These are phyloP conservation scores for Zymoseptoria passerinii DNA, from an alignment of 2,329 filamentous ascomycete genomes.

Conservation along the genomic window DNA sequence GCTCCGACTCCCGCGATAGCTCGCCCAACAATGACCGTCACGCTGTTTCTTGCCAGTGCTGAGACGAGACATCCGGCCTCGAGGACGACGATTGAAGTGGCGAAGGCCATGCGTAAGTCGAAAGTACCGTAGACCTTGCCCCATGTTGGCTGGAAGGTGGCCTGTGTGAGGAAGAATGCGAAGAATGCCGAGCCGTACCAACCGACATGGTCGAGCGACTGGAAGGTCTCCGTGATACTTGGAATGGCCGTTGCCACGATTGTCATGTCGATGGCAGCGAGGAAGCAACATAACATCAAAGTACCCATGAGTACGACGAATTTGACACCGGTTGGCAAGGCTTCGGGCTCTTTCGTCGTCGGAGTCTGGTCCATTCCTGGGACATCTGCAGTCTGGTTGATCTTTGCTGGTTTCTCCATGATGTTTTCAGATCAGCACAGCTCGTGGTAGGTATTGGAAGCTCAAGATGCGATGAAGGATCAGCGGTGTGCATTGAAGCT, in stretches of 20 bases:
- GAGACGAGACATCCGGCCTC: conserved; percentile 44
- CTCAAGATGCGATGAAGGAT: no score
- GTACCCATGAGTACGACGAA: no score
- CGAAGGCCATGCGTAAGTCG: conserved; percentile 36
- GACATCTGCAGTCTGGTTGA: no score
- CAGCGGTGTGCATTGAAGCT: no score
- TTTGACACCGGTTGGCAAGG: no score
- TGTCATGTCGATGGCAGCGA: no score
- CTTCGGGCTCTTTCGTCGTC: no score
- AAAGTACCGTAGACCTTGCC: conserved; percentile 37
- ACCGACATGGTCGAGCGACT: conserved; percentile 30
- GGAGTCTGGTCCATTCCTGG: no score
- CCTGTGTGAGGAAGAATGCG: conserved; percentile 27
- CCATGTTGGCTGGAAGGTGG: conserved; percentile 31
- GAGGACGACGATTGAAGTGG: conserved; percentile 34
- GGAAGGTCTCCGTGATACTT: conserved; percentile 32
- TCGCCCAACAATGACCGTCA: conserved; percentile 45
- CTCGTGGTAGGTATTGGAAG: no score
- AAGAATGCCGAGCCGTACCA: conserved; percentile 29
- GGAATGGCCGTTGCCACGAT: conserved; percentile 31
- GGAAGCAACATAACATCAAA: no score
- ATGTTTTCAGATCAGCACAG: no score
- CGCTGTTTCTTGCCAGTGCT: conserved; percentile 39
- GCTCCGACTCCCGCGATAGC: conserved; percentile 46
- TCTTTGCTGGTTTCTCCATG: no score